Base-by-base conservation (phyloP, 768 basidiomycete species). In the Coprinopsis sp. region DNA sequence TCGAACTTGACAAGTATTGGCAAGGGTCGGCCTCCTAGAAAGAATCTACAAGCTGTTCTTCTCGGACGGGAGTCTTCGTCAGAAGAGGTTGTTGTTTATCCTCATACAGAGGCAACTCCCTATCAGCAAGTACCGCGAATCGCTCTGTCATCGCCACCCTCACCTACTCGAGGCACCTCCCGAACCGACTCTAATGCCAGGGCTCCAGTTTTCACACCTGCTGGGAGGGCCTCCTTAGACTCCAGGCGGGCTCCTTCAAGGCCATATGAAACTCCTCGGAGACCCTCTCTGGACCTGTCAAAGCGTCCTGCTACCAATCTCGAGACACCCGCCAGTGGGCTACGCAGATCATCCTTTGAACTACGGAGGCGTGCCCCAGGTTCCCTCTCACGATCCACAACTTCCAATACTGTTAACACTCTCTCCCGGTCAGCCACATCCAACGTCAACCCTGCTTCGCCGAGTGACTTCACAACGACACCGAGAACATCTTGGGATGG, bases 261-360 rank as follows among this genome's bases (percentile, higher is more conserved):
- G 19, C 23, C n/a, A 8, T 28, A 22, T 12, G 21, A 40, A 33
- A 40, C 33, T 6, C 23, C 33, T 13, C 33, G 33, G 14, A 22
- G 46, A 33, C 27, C 46, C n/a, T 47, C 46, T 14, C 37, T 47
- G 14, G 46, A 47, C n/a, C 8, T 33, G 6, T 13, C 14, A 19
- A n/a, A n/a, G n/a, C n/a, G n/a, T n/a, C n/a, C n/a, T n/a, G n/a
- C n/a, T n/a, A n/a, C n/a, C n/a, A n/a, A n/a, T n/a, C n/a, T n/a
- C 46, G 46, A 10, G 29, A n/a, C 29, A n/a, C 29, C 8, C 29
- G 16, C 16, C 8, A 18, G 16, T 18, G 34, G 34, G 16, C 7
- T 18, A 6, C 12, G 37, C 10, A 5, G 37, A 18, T 8, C 37
- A 8, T 39, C 37, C 18, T 39, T 39, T 39, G 37, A 39, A 23